Evolutionary conservation across 306 rosid species (phyloP), one percentile per base, ranked within the genome.

Genomic region (Prosopis cineraria): DNA sequence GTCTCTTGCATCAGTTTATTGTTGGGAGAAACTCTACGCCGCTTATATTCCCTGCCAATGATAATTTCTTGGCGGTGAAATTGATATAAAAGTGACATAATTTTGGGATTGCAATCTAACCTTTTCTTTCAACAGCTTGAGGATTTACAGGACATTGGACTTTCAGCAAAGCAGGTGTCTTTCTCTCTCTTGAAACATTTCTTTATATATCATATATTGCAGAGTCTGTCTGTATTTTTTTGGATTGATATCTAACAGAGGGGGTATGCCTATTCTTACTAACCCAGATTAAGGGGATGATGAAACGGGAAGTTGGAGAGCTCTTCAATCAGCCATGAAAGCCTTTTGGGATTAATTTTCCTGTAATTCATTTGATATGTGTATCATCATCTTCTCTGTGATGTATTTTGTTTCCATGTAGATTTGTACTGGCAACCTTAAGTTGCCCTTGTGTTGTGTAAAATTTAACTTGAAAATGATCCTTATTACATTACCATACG

Each of bases 121-220:
- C 55, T 81, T 78, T 40, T 48, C 7, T 45, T 68, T 68, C 17
- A 33, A 72, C 89, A 95, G 98, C 83, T 95, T 41, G 98, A 92
- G 81, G 98, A 95, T 86, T 76, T 95, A 53, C 84, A 81, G 82
- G 87, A 86, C 10, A 89, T 95, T 76, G 98, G 98, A 77, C 87
- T 95, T 47, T 87, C 98, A 0, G 93, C 84, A 11, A 95, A 92
- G 79, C 97, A 90, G 96, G 98, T 94, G 64, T 45, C 13, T 64
- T 80, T 80, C 50, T 64, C 78, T 77, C 22, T 73, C 68, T 14
- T 7, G 24, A 10, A 39, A 45, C 39, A 3, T 4, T 67, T 22
- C 11, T 40, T 67, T 0, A 59, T 30, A 29, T 1, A 63, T 17
- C 39, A 33, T 14, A 37, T n/a, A 4, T 64, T 65, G 47, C 30